Base-by-base conservation (phyloP, 1,284 basidiomycete genomes). In the Exobasidium cylindrosporum region DNA sequence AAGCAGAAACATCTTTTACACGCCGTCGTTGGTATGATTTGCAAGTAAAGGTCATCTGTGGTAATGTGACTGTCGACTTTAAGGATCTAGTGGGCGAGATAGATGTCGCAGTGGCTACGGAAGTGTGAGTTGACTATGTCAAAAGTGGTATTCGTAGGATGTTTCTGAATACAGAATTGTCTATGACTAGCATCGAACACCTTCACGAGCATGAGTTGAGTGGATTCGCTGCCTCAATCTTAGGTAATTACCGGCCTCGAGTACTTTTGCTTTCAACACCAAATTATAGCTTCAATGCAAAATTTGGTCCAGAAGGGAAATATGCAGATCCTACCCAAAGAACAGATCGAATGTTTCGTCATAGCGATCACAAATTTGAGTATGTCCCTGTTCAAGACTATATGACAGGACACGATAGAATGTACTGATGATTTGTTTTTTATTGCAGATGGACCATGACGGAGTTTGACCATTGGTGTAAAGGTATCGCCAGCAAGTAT, bases 351-450 rank as follows among this genome's bases (percentile, higher is more conserved):
- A 5, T 50, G 5, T 50, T 50, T 24, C 47, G 47, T 24, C 47
- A 50, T 50, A 4, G 3, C 26, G 47, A 50, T 28, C 47, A 50
- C 21, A 50, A 50, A 50, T 50, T 50, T 28, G 47, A 50, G 35
- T 40, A 17, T 10, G 35, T 17, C n/a, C n/a, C n/a, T n/a, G n/a
- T n/a, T n/a, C n/a, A n/a, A n/a, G n/a, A n/a, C n/a, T n/a, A n/a
- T n/a, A n/a, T n/a, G n/a, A n/a, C n/a, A n/a, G n/a, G n/a, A n/a
- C n/a, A n/a, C n/a, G n/a, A n/a, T n/a, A n/a, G n/a, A n/a, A n/a
- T n/a, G n/a, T n/a, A n/a, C n/a, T n/a, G n/a, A n/a, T n/a, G n/a
- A n/a, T n/a, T n/a, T n/a, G n/a, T n/a, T n/a, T n/a, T n/a, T n/a
- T n/a, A n/a, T n/a, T 17, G 35, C 10, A 40, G 35, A 50, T 50